Percentiles rank a stretch among this genome's conserved stretches.
These are phyloP conservation scores for Mycena indigotica DNA, from an alignment of 768 basidiomycete species.

Conservation along the genomic window DNA sequence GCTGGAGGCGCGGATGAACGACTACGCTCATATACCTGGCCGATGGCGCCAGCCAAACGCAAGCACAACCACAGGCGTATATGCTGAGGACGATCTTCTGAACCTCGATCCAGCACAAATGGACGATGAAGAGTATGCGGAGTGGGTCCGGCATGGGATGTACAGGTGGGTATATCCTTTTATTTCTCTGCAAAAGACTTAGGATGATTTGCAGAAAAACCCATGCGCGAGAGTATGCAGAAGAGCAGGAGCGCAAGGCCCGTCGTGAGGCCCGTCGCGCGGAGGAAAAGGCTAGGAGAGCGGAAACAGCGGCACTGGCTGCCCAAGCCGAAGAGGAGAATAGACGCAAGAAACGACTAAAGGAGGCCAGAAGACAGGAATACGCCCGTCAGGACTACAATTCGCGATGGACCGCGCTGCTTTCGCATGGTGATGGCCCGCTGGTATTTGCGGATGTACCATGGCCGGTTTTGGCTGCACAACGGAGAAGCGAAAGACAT, in stretches of 20 bases:
- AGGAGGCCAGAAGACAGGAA: constrained; percentile 43
- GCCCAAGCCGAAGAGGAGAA: constrained; percentile 56
- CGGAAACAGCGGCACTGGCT: constrained; percentile 55
- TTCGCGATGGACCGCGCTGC: constrained; percentile 54
- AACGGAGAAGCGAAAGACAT: constrained; percentile 27
- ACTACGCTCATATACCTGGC: constrained; percentile 71
- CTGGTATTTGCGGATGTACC: constrained; percentile 66
- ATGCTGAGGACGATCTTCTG: constrained; percentile 38
- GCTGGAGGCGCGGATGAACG: constrained; percentile 64
- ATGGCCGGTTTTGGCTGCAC: constrained; percentile 60
- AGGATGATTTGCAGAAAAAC: constrained; percentile 51
- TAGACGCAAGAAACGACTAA: constrained; percentile 49
- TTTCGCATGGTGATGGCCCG: constrained; percentile 18
- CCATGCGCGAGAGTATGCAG: constrained; percentile 67
- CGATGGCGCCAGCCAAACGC: constrained; percentile 52
- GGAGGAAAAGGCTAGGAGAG: constrained; percentile 54
- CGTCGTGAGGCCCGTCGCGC: constrained; percentile 54
- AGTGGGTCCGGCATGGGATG: constrained; percentile 87
- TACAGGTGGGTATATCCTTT: constrained; percentile 57
- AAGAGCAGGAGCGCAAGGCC: constrained; percentile 58
- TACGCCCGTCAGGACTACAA: constrained; percentile 59
- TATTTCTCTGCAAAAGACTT: background rate
- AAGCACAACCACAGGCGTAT: constrained; percentile 24
- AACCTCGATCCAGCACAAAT: constrained; percentile 53
- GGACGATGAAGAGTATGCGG: constrained; percentile 87